A percentile compares a stretch with the other conserved stretches of the same genome.
These are phyloP conservation scores for Leccinum imitatum DNA, from an alignment of 768 basidiomycete species.

Conservation along the genomic window DNA sequence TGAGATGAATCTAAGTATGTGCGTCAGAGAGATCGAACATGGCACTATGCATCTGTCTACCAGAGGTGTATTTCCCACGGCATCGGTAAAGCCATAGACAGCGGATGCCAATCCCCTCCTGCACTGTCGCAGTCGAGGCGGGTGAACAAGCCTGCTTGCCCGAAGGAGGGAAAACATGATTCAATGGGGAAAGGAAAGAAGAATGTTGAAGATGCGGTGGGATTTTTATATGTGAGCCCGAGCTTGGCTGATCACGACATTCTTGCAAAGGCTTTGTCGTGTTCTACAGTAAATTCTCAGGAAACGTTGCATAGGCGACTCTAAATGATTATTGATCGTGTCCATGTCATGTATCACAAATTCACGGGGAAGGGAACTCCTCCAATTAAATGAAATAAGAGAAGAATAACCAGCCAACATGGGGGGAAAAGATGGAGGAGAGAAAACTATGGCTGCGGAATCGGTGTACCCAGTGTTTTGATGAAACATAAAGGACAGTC, in stretches of 20 bases:
- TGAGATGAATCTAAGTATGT: too few species aligned
- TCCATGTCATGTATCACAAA: constrained; percentile 16
- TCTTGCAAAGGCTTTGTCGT: constrained; percentile 1
- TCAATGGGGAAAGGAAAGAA: constrained; percentile 1
- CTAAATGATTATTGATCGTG: constrained; percentile 17
- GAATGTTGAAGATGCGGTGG: not conserved
- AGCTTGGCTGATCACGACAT: constrained; percentile 20
- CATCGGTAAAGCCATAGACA: constrained; percentile 80
- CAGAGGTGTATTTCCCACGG: constrained; percentile 92
- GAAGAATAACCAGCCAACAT: constrained; percentile 20
- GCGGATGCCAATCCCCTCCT: constrained; percentile 41
- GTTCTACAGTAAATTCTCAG: not conserved
- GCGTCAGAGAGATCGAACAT: constrained; percentile 2
- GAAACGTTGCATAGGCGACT: constrained; percentile 1
- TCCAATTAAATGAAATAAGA: constrained; percentile 25
- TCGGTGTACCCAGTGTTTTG: constrained; percentile 14
- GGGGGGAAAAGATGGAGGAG: constrained; percentile 6
- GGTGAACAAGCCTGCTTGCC: constrained; percentile 28
- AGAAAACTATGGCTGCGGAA: constrained; percentile 18
- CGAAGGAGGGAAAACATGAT: constrained; percentile 34
- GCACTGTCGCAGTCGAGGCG: not conserved
- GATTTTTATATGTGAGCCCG: constrained; percentile 1
- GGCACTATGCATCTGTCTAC: constrained; percentile 41
- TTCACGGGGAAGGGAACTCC: constrained; percentile 23
- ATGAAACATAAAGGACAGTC: constrained; percentile 14